These are phyloP conservation scores for Dalbergia cultrata DNA, from an alignment of 306 rosid species.

Conservation along the genomic window DNA sequence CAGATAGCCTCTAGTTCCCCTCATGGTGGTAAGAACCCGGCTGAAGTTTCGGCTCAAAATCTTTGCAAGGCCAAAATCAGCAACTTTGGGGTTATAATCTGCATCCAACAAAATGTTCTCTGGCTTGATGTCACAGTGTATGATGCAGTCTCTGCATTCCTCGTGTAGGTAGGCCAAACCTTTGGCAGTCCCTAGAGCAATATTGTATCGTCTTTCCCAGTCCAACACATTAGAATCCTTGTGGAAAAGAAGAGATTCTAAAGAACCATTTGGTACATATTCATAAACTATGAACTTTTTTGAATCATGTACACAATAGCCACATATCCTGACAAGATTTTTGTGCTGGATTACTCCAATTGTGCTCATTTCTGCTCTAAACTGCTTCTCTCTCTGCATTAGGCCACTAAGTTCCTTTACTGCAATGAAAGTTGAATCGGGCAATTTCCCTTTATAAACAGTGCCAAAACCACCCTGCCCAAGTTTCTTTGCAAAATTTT, in stretches of 20 bases:
- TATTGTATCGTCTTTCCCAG: slow-evolving; percentile 52
- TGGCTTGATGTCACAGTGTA: slow-evolving; percentile 62
- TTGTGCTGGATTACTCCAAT: slow-evolving; percentile 56
- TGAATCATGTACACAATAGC: slow-evolving; percentile 49
- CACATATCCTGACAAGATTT: slow-evolving; percentile 53
- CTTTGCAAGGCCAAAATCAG: slow-evolving; percentile 63
- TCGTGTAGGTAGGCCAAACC: slow-evolving; percentile 59
- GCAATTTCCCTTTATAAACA: slow-evolving; percentile 53
- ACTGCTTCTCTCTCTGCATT: slow-evolving; percentile 50
- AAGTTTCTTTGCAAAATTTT: slow-evolving; percentile 52
- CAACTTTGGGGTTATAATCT: slow-evolving; percentile 48
- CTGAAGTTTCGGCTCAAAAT: slow-evolving; percentile 55
- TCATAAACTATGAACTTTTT: slow-evolving; percentile 54
- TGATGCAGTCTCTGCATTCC: neutral
- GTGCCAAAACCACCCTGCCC: slow-evolving; percentile 62
- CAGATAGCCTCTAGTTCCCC: slow-evolving; percentile 63
- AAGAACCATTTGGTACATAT: slow-evolving; percentile 54
- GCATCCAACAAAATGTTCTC: slow-evolving; percentile 59
- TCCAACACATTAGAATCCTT: slow-evolving; percentile 25
- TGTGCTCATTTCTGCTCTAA: slow-evolving; percentile 55
- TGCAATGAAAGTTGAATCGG: slow-evolving; percentile 45
- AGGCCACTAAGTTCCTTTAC: slow-evolving; percentile 55
- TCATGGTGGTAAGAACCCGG: slow-evolving; percentile 55
- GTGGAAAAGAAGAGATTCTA: slow-evolving; percentile 48
- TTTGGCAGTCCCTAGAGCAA: slow-evolving; percentile 54